phyloP scores from a whole-genome alignment of 176 grass and related monocot genomes.

The Eleusine indica region DNA sequence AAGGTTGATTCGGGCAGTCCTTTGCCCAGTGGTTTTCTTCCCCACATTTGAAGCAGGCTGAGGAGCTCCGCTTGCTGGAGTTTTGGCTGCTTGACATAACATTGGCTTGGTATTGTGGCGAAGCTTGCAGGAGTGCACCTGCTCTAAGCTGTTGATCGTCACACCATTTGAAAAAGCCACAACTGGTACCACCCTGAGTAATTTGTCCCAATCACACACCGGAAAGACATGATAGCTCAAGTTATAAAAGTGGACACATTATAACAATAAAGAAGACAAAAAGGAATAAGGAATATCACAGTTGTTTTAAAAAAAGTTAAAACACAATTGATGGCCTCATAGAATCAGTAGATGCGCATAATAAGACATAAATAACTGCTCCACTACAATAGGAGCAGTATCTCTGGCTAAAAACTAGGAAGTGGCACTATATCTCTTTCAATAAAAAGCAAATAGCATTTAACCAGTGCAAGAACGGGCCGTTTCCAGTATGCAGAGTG shows the following conservation, averaged over 20 bases:
- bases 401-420: conserved; percentile 30
- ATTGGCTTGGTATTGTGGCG: conserved; percentile 24
- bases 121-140: conserved; percentile 42
- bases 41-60: conserved; percentile 77
- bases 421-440: conserved; percentile 2
- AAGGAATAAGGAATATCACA: conserved; percentile 31
- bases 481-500: conserved; percentile 5
- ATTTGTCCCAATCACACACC: conserved; percentile 29
- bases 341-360: conserved; percentile 42
- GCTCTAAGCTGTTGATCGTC: conserved; percentile 42
- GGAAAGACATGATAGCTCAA: conserved; percentile 35
- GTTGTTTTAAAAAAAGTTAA: background rate
- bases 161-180: conserved; percentile 81
- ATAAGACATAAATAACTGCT: conserved; percentile 41
- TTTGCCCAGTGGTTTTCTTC: conserved; percentile 79
- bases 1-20: conserved; percentile 70
- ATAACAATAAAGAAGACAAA: conserved; percentile 25
- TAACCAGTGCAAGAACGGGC: background rate
- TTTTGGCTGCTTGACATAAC: conserved; percentile 42
- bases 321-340: conserved; percentile 13
- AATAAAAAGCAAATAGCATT: background rate
- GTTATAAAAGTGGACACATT: conserved; percentile 23
- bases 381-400: conserved; percentile 44
- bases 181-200: conserved; percentile 57
- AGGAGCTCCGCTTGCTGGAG: conserved; percentile 44